Conservation (phyloP, 805 yeast species). For the Wickerhamiella kurtzmanii region DNA sequence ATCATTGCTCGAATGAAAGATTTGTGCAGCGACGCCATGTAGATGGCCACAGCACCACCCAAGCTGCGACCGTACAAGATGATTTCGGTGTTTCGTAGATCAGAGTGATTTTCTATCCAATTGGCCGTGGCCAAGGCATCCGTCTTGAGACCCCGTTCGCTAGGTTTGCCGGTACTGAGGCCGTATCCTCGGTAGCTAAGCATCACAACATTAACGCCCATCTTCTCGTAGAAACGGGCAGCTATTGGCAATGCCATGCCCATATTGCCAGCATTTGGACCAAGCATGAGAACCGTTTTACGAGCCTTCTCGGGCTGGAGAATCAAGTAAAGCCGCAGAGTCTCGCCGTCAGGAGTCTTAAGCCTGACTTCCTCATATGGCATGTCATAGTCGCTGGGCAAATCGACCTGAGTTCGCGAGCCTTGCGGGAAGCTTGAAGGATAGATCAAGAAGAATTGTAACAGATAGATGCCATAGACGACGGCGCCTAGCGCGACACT, state of each 20-base stretch:
- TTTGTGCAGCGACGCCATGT: conserved; percentile 45
- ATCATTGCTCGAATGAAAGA: conserved; percentile 49
- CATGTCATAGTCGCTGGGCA: conserved; percentile 59
- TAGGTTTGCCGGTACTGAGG: conserved; percentile 56
- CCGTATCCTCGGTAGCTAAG: conserved; percentile 92
- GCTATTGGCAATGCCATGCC: conserved; percentile 83
- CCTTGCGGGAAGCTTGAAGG: conserved; percentile 75
- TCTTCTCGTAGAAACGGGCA: conserved; percentile 43
- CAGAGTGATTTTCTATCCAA: conserved; percentile 41
- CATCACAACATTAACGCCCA: conserved; percentile 65
- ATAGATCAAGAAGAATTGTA: conserved; percentile 59
- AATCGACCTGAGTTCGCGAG: conserved; percentile 47
- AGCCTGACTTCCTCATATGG: conserved; percentile 49
- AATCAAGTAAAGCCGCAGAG: conserved; percentile 50
- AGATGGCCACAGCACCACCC: conserved; percentile 90
- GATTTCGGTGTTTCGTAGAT: conserved; percentile 39
- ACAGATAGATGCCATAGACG: conserved; percentile 17
- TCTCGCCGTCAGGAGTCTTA: conserved; percentile 56
- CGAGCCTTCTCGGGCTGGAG: conserved; percentile 20
- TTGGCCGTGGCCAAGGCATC: conserved; percentile 68
- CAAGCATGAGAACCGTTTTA: conserved; percentile 62
- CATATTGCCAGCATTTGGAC: conserved; percentile 94
- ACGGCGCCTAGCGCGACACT: background rate
- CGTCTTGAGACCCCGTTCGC: conserved; percentile 63
- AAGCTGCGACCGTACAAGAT: conserved; percentile 76